Conservation (phyloP, 2,329 filamentous ascomycete species). For the Sporothrix euskadiensis region DNA sequence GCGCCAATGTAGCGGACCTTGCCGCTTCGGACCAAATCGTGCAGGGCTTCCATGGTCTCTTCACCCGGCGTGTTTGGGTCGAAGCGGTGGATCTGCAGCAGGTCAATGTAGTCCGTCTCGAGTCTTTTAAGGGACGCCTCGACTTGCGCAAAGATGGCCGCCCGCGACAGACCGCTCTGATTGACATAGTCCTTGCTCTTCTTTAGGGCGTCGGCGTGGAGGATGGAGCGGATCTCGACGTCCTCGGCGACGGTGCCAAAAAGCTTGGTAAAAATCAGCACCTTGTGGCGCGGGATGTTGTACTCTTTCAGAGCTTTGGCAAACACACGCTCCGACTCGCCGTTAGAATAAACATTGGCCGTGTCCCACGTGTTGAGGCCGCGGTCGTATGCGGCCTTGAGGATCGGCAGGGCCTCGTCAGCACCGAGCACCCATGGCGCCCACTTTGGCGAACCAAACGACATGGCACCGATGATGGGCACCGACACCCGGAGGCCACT, state of each 20-base stretch:
- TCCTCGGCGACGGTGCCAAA: slow-evolving; percentile 52
- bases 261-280: slow-evolving; percentile 61
- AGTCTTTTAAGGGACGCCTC: slow-evolving; percentile 57
- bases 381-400: slow-evolving; percentile 61
- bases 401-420: slow-evolving; percentile 51
- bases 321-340: slow-evolving; percentile 54
- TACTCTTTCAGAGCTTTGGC: slow-evolving; percentile 61
- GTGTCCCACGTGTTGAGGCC: slow-evolving; percentile 60
- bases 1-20: slow-evolving; percentile 53
- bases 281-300: slow-evolving; percentile 55
- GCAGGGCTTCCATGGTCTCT: slow-evolving; percentile 59
- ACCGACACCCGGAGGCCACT: slow-evolving; percentile 58
- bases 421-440: slow-evolving; percentile 49
- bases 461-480: slow-evolving; percentile 57
- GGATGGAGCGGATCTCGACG: slow-evolving; percentile 37
- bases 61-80: slow-evolving; percentile 51
- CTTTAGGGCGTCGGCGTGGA: slow-evolving; percentile 22
- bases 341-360: slow-evolving; percentile 59
- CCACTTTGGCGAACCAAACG: slow-evolving; percentile 50
- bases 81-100: slow-evolving; percentile 60
- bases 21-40: slow-evolving; percentile 56
- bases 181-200: slow-evolving; percentile 38
- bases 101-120: slow-evolving; percentile 54
- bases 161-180: slow-evolving; percentile 53
- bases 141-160: slow-evolving; percentile 65